These are phyloP conservation scores for Dendrothele bispora DNA, from an alignment of 768 basidiomycete genomes.

Conservation along the genomic window DNA sequence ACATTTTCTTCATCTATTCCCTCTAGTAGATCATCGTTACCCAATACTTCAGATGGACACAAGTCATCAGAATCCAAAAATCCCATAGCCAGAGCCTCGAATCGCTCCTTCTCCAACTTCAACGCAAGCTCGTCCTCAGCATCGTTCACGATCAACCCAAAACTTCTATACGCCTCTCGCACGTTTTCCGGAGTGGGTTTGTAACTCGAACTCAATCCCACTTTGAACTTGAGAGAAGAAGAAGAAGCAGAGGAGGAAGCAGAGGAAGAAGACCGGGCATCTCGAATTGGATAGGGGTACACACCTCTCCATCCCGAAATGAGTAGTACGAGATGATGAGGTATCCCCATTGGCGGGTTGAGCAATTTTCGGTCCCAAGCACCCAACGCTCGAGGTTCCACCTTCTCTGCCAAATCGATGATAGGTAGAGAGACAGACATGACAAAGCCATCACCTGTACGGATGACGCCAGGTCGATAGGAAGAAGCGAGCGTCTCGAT, in stretches of 20 bases:
- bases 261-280: conserved; percentile 39
- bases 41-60: too few species aligned
- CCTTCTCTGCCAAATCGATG: conserved; percentile 46
- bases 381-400: conserved; percentile 65
- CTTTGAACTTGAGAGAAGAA: conserved; percentile 47
- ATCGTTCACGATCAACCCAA: conserved; percentile 45
- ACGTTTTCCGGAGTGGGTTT: conserved; percentile 58
- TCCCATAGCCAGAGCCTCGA: conserved; percentile 26
- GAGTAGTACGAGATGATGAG: conserved; percentile 63
- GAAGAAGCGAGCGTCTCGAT: conserved; percentile 54
- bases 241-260: conserved; percentile 20
- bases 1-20: conserved; percentile 16
- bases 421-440: conserved; percentile 60
- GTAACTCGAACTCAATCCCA: conserved; percentile 60
- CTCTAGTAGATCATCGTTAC: conserved; percentile 14
- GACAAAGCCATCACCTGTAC: conserved; percentile 50
- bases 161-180: conserved; percentile 46
- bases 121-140: conserved; percentile 38
- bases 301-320: conserved; percentile 53
- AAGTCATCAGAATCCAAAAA: conserved; percentile 24
- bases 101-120: conserved; percentile 26
- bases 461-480: conserved; percentile 61
- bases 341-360: too few species aligned
- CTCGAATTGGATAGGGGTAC: conserved; percentile 51
- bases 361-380: conserved; percentile 74